Percentiles rank a stretch among this genome's conserved stretches.
Evolutionary conservation across 129 eudicot species (phyloP).

Genomic region (Smallanthus sonchifolius): DNA sequence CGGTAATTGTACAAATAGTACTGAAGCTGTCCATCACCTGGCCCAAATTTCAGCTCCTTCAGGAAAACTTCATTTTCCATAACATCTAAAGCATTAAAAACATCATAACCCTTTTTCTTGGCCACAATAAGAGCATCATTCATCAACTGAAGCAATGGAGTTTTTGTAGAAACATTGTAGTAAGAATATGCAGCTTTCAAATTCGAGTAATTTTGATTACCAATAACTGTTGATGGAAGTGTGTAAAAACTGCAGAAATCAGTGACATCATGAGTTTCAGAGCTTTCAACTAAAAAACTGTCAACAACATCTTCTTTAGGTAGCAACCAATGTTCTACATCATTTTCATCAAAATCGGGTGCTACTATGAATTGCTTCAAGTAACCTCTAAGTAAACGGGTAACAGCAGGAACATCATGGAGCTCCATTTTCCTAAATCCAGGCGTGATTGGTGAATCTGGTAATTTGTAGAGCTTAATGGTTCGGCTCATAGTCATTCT

Average conservation of each 20-base stretch:
- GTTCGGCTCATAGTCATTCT: constrained; percentile 68
- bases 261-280: constrained; percentile 45
- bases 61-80: constrained; percentile 50
- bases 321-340: constrained; percentile 65
- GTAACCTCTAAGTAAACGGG: constrained; percentile 46
- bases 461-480: constrained; percentile 54
- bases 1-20: constrained; percentile 77
- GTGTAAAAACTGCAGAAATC: constrained; percentile 61
- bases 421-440: constrained; percentile 63
- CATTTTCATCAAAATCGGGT: constrained; percentile 57
- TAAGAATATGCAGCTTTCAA: constrained; percentile 62
- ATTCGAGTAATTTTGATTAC: constrained; percentile 44
- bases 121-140: constrained; percentile 58
- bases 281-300: constrained; percentile 53
- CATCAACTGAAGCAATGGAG: constrained; percentile 58
- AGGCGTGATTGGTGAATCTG: constrained; percentile 46
- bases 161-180: constrained; percentile 52
- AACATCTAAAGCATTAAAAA: constrained; percentile 60
- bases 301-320: constrained; percentile 56
- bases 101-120: constrained; percentile 33
- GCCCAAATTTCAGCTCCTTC: constrained; percentile 71
- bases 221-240: constrained; percentile 51
- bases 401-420: constrained; percentile 59
- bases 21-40: constrained; percentile 78
- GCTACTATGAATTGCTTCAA: constrained; percentile 46